These are phyloP conservation scores for Auxenochlorella pyrenoidosa DNA, from an alignment of 139 green algal species.

Conservation along the genomic window DNA sequence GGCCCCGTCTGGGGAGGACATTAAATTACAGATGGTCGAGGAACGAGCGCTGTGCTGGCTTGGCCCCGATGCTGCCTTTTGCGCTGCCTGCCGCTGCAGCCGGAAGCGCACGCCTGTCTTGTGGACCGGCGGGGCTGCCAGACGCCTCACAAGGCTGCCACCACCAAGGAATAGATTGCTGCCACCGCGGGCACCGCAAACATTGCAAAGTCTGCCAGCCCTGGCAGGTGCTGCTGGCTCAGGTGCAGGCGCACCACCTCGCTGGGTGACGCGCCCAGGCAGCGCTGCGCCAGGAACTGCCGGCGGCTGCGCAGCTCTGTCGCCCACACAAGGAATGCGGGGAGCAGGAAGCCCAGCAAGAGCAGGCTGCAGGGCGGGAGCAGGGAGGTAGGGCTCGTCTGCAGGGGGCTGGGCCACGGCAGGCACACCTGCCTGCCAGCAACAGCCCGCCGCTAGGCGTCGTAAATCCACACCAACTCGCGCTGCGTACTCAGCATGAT, in stretches of 20 bases:
- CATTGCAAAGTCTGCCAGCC: background rate
- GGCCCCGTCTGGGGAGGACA: too few relatives aligned
- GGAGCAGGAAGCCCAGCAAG: constrained; percentile 4
- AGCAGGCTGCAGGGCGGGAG: background rate
- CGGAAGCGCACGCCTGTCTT: too few relatives aligned
- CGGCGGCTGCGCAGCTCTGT: background rate
- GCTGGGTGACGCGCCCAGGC: background rate
- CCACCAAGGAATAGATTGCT: background rate
- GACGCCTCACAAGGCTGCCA: background rate
- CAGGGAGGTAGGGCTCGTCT: background rate
- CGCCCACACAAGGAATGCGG: background rate
- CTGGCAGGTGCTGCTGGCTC: background rate
- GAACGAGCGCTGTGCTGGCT: too few relatives aligned
- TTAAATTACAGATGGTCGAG: too few relatives aligned
- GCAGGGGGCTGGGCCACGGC: background rate
- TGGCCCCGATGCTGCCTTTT: too few relatives aligned
- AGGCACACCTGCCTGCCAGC: too few relatives aligned
- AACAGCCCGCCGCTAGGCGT: too few relatives aligned
- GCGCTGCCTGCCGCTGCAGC: too few relatives aligned
- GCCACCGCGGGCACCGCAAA: background rate
- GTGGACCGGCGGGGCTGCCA: too few relatives aligned
- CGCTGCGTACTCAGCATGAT: too few relatives aligned
- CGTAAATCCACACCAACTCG: too few relatives aligned
- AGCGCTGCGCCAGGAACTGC: background rate
- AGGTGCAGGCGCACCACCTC: too few relatives aligned